Evolutionary conservation across 1,139 yeast species (phyloP), one percentile per base, ranked within the genome.

Genomic region (Scheffersomyces illinoinensis): DNA sequence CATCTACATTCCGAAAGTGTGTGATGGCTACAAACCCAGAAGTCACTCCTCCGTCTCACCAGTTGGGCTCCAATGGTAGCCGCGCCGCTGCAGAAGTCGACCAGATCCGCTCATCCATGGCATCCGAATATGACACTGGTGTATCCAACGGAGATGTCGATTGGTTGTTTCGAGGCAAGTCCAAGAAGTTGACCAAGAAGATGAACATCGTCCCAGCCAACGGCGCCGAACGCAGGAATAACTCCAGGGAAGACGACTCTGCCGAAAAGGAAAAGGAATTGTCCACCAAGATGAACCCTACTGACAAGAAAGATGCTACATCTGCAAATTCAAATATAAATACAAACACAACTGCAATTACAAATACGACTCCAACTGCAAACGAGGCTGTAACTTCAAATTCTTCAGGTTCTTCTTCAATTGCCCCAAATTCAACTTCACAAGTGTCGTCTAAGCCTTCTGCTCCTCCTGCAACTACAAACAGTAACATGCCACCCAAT

Each of bases 121-220:
- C 50, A 17, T 19, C 50, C 50, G 69, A 67, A n/a, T 62, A 68
- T 59, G 79, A 75, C 26, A 74, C 83, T 4, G 91, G 91, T 4
- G 91, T 87, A 5, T 78, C 89, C 55, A 87, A 88, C 67, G 89
- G 89, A 50, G 93, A 89, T 67, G 91, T 89, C 14, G 93, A 88
- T 66, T 89, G 93, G 93, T 73, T 88, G 26, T 87, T 88, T 66
- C 75, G 92, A 61, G 91, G 89, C 26, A 86, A 84, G 66, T 84
- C 86, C 26, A 85, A 87, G 75, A 85, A 84, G 62, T 70, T 84
- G 66, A 77, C 82, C 54, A 85, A 83, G 66, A 81, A 78, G 64
- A 67, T 71, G 73, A 68, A 71, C 56, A 60, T 61, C 4, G 63
- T 53, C n/a, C 7, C 54, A 52, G 21, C 58, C 57, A 55, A 56